A percentile compares a stretch with the other conserved stretches of the same genome.
phyloP scores from a whole-genome alignment of 352 stramenopile genomes.

The Phytophthora cryptogea region DNA sequence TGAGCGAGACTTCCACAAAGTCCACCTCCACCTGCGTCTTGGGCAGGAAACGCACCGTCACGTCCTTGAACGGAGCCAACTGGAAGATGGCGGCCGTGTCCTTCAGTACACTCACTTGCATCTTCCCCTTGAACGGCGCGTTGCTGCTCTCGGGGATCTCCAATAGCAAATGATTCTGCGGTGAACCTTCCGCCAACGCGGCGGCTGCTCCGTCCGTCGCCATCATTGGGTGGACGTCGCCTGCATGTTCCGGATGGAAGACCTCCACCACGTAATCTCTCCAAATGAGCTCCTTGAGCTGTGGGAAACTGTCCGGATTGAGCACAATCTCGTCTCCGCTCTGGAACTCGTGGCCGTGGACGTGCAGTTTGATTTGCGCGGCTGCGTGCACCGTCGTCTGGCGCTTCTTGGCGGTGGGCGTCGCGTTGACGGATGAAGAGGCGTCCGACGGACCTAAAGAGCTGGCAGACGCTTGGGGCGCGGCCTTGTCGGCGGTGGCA shows the following conservation, averaged over 20 bases:
- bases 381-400: constrained; percentile 52
- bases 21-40: constrained; percentile 81
- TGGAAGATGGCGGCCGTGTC: constrained; percentile 78
- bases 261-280: constrained; percentile 86
- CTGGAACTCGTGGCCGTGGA: constrained; percentile 85
- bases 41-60: constrained; percentile 81
- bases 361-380: constrained; percentile 78
- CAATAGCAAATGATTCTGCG: constrained; percentile 75
- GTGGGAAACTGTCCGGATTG: constrained; percentile 81
- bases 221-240: constrained; percentile 17
- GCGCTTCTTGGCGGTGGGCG: constrained; percentile 38
- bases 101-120: constrained; percentile 84
- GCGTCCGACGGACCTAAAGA: constrained; percentile 2
- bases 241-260: constrained; percentile 53
- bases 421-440: not conserved
- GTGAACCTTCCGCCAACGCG: constrained; percentile 34
- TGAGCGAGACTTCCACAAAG: constrained; percentile 91
- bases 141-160: constrained; percentile 74
- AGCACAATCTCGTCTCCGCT: constrained; percentile 80
- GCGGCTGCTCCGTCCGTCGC: constrained; percentile 30
- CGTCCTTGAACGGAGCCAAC: constrained; percentile 76
- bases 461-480: not conserved
- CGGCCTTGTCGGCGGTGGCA: constrained; percentile 13
- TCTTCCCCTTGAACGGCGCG: constrained; percentile 72
- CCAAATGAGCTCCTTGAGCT: constrained; percentile 64